Evolutionary conservation across 2,329 filamentous ascomycete genomes (phyloP).

Genomic region (Metarhizium guizhouense): DNA sequence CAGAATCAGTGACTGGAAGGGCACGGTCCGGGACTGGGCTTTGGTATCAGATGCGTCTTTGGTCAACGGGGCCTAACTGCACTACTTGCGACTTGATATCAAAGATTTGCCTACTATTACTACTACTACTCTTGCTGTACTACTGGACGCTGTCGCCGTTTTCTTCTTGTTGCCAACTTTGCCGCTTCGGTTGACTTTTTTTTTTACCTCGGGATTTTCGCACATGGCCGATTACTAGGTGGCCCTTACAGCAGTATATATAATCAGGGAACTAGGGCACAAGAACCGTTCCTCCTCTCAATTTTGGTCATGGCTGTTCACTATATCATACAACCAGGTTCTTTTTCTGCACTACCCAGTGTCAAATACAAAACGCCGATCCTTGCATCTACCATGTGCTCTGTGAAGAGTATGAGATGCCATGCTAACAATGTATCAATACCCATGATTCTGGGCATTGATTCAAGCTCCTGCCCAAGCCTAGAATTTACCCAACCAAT

Average conservation of each 20-base stretch:
- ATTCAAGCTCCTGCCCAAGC: neutral
- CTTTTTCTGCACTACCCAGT: neutral
- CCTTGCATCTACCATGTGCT: neutral
- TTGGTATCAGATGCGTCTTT: constrained; percentile 26
- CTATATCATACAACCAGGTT: neutral
- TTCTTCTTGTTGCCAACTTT: neutral
- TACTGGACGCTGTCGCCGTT: neutral
- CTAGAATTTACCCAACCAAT: neutral
- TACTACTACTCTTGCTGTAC: neutral
- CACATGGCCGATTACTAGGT: neutral
- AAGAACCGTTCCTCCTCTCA: neutral
- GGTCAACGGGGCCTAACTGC: constrained; percentile 31
- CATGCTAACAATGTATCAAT: neutral
- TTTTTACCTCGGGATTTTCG: neutral
- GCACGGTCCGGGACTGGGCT: constrained; percentile 75
- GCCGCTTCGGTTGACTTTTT: neutral
- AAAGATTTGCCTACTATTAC: neutral
- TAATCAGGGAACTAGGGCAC: neutral
- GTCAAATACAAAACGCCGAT: neutral
- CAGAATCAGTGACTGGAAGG: constrained; percentile 90
- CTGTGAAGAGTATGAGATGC: neutral
- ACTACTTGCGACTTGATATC: neutral
- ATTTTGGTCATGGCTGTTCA: neutral
- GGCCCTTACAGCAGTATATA: neutral
- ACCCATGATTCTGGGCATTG: neutral